These are phyloP conservation scores for Fusarium abutilonis DNA, from an alignment of 2,329 filamentous ascomycete species.

Conservation along the genomic window DNA sequence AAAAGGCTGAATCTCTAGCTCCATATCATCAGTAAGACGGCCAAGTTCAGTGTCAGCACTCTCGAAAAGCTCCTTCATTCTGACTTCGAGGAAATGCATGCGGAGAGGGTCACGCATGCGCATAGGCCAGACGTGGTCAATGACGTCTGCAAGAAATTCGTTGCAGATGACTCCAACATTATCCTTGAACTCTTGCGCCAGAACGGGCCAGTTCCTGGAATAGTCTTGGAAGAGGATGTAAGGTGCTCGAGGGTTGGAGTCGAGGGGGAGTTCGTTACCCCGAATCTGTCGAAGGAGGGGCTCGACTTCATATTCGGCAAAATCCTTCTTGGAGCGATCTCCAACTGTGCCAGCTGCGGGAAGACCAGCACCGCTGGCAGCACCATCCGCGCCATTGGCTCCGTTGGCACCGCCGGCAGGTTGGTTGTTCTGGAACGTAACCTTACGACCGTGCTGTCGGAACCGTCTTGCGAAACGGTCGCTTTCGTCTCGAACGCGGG, in stretches of 20 bases:
- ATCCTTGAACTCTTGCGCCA: conserved; percentile 64
- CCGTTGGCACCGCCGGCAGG: conserved; percentile 33
- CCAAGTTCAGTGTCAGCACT: conserved; percentile 59
- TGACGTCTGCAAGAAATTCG: conserved; percentile 62
- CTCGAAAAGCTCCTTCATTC: conserved; percentile 59
- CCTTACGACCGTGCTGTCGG: conserved; percentile 60
- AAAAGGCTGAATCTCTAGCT: conserved; percentile 63
- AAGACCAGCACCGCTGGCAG: conserved; percentile 35
- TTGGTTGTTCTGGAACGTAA: conserved; percentile 53
- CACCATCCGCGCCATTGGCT: conserved; percentile 16
- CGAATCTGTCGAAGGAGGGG: conserved; percentile 60
- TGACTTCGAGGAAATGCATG: conserved; percentile 59
- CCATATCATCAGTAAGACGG: conserved; percentile 60
- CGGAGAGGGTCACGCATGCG: conserved; percentile 63
- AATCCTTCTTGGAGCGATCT: conserved; percentile 58
- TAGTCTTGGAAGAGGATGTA: conserved; percentile 66
- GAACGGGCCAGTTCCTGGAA: conserved; percentile 62
- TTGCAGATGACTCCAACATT: conserved; percentile 64
- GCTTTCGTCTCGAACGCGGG: conserved; percentile 62
- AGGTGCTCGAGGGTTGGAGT: conserved; percentile 62
- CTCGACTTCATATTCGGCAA: conserved; percentile 60
- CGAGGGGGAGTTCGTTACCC: conserved; percentile 63
- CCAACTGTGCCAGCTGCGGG: conserved; percentile 48
- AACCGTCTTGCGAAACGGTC: conserved; percentile 61
- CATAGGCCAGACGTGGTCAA: conserved; percentile 61